Evolutionary conservation across 2,329 filamentous ascomycete species (phyloP), one percentile per base, ranked within the genome.

Genomic region (Tothia fuscella): DNA sequence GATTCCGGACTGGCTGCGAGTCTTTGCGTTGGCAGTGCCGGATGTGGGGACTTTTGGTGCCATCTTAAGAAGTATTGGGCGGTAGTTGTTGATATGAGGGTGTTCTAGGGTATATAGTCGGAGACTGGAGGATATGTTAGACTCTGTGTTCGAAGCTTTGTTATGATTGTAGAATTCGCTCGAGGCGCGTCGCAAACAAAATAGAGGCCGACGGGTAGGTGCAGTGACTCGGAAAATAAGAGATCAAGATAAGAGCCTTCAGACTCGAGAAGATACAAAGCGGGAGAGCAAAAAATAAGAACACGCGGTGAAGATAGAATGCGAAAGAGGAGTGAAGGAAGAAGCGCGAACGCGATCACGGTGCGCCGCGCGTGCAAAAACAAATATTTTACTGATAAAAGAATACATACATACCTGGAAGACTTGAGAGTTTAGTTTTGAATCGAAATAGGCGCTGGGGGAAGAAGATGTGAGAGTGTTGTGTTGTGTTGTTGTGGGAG

Each of bases 21-120:
- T 37, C 26, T 40, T 40, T 24, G 38, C 29, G 38, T 26, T 22
- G 7, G 25, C 38, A 19, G 38, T 40, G 26, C 25, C 28, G 38
- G 38, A 22, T 6, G 35, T 25, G 13, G 38, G 25, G 21, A 30
- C 28, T 40, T 31, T 31, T 29, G 26, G 13, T 29, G 13, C 14
- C 26, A 14, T 29, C 14, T 10, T 10, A 10, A 20, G 14, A 26
- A 19, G 38, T 22, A 26, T 14, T 40, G 7, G 5, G 25, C 12
- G 38, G 26, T n/a, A 2, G 10, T 4, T n/a, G 16, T 30, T 31
- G 26, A 20, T 12, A 17, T 5, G 16, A 29, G 26, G 13, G 26
- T 14, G 26, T 29, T 10, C 10, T 29, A 29, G 38, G 25, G 16
- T 32, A 19, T 5, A 19, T 40, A n/a, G 17, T 37, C 4, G 17